Conservation (phyloP, 345 rosid genomes). For the Adansonia digitata region DNA sequence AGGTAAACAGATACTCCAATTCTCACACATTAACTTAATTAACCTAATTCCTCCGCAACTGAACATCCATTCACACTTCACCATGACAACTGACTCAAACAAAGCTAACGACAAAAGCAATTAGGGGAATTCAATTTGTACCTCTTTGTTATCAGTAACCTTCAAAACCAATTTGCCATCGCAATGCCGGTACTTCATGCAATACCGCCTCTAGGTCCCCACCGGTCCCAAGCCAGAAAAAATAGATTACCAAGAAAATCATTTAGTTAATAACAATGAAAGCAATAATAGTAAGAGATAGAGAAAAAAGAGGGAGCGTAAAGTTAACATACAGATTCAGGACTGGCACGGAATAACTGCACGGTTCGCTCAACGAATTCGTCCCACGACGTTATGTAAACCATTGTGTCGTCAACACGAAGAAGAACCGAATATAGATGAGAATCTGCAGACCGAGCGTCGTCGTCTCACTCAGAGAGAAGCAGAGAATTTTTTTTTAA, state of each 20-base stretch:
- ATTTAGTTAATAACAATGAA: background rate
- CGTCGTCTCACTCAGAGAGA: background rate
- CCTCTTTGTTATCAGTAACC: constrained; percentile 98
- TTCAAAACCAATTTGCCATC: constrained; percentile 96
- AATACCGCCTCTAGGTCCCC: constrained; percentile 67
- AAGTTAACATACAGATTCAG: constrained; percentile 55
- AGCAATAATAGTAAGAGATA: background rate
- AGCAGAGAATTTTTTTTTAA: background rate
- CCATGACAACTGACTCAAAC: background rate
- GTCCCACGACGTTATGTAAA: constrained; percentile 74
- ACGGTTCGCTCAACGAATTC: constrained; percentile 75
- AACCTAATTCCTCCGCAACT: background rate
- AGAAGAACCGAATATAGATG: background rate
- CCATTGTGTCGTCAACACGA: constrained; percentile 40
- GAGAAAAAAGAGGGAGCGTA: background rate
- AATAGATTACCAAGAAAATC: background rate
- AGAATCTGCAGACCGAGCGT: background rate
- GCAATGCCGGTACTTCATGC: constrained; percentile 85
- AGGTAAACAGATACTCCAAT: background rate
- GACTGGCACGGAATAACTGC: constrained; percentile 81
- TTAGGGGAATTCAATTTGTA: constrained; percentile 9
- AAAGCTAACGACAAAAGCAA: background rate
- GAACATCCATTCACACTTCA: background rate
- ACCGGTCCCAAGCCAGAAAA: constrained; percentile 9
- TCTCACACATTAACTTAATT: background rate